Percentiles rank a stretch among this genome's conserved stretches.
Evolutionary conservation across 2,329 filamentous ascomycete genomes (phyloP).

Genomic region (Aspergillus versicolor): DNA sequence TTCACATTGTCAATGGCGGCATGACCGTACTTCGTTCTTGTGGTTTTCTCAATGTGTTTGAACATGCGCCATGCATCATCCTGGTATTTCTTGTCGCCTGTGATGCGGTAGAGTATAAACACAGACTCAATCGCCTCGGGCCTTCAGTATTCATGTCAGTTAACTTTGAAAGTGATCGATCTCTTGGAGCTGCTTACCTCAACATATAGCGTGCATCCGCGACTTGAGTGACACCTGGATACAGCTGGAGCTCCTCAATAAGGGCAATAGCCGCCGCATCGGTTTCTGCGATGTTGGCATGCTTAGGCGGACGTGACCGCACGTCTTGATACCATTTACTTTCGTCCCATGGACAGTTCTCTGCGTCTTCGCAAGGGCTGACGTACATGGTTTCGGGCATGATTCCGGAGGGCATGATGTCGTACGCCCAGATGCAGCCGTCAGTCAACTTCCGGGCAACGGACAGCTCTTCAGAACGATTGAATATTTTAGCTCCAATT

Average conservation of each 20-base stretch:
- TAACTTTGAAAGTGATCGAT: neutral
- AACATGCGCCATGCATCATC: slow-evolving; percentile 54
- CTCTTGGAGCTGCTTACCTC: slow-evolving; percentile 20
- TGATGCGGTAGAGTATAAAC: slow-evolving; percentile 61
- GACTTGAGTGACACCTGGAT: slow-evolving; percentile 29
- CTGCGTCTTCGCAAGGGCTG: slow-evolving; percentile 47
- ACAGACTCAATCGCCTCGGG: slow-evolving; percentile 63
- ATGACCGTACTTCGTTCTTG: slow-evolving; percentile 44
- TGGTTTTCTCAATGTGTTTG: slow-evolving; percentile 44
- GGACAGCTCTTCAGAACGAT: slow-evolving; percentile 53
- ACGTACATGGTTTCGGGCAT: slow-evolving; percentile 62
- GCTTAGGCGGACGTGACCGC: slow-evolving; percentile 16
- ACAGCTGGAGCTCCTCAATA: slow-evolving; percentile 22
- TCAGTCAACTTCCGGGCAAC: slow-evolving; percentile 59
- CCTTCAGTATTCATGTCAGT: slow-evolving; percentile 20
- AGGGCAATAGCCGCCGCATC: slow-evolving; percentile 19
- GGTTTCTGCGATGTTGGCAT: slow-evolving; percentile 19
- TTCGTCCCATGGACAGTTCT: slow-evolving; percentile 55
- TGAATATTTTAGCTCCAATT: slow-evolving; percentile 58
- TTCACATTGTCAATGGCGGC: slow-evolving; percentile 46
- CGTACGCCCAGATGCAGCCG: slow-evolving; percentile 63
- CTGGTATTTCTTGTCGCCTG: slow-evolving; percentile 50
- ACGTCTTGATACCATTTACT: slow-evolving; percentile 36
- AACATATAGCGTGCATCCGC: slow-evolving; percentile 31
- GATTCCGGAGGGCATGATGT: slow-evolving; percentile 55